A percentile compares a stretch with the other conserved stretches of the same genome.
Evolutionary conservation across 2,329 filamentous ascomycete species (phyloP).

Genomic region (Claviceps sp.): DNA sequence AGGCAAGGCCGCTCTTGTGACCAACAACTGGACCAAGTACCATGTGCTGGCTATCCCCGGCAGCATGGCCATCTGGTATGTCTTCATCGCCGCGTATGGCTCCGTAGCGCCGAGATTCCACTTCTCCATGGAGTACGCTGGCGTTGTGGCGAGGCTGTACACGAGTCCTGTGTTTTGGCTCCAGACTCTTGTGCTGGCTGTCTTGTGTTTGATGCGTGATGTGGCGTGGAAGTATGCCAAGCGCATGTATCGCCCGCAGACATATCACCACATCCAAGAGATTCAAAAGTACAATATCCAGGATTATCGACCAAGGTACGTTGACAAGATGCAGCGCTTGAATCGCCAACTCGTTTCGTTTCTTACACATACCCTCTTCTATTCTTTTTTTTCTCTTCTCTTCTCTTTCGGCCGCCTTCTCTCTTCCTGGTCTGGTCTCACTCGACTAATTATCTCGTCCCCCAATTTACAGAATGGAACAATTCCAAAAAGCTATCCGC

Average conservation of each 20-base stretch:
- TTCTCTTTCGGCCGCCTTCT: too few relatives aligned
- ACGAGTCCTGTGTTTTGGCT: constrained; percentile 79
- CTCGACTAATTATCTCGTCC: neutral
- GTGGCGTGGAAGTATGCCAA: constrained; percentile 96
- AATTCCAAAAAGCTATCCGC: constrained; percentile 98
- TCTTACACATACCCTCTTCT: too few relatives aligned
- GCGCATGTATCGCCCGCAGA: constrained; percentile 91
- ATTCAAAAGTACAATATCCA: constrained; percentile 99
- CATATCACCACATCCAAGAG: constrained; percentile 97
- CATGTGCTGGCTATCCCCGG: constrained; percentile 91
- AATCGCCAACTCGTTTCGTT: too few relatives aligned
- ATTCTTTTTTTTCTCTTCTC: neutral
- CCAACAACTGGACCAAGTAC: constrained; percentile 98
- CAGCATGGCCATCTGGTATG: constrained; percentile 81
- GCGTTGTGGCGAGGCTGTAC: constrained; percentile 71
- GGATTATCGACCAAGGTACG: constrained; percentile 87
- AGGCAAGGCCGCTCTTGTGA: constrained; percentile 86
- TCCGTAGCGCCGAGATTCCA: constrained; percentile 70
- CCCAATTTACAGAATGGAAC: constrained; percentile 65
- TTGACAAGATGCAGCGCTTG: neutral
- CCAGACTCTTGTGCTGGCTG: constrained; percentile 68
- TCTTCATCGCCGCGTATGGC: constrained; percentile 78
- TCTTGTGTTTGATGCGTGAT: constrained; percentile 74
- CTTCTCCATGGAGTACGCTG: constrained; percentile 74
- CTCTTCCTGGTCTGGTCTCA: too few relatives aligned